phyloP scores from a whole-genome alignment of 192 early-diverging fungal species.

The Rhizoclosmatium globosum region DNA sequence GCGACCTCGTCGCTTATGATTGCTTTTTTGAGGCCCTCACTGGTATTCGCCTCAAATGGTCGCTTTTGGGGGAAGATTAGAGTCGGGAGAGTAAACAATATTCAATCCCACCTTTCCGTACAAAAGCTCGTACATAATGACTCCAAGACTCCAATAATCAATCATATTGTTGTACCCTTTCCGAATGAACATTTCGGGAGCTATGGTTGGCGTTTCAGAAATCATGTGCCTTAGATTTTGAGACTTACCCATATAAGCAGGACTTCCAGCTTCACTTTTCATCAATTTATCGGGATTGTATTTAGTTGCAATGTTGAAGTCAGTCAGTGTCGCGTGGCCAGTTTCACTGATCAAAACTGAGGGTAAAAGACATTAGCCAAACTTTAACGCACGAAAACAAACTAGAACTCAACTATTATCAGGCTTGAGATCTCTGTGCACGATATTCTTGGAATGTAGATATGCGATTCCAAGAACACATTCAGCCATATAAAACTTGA shows the following conservation, averaged over 20 bases:
- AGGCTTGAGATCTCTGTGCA: constrained; percentile 59
- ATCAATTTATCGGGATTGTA: constrained; percentile 71
- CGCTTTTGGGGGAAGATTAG: constrained; percentile 55
- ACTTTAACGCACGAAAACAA: constrained; percentile 65
- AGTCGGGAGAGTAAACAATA: neutral
- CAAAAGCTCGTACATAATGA: constrained; percentile 78
- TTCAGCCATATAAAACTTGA: constrained; percentile 55
- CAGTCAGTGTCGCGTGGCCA: constrained; percentile 91
- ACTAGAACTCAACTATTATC: constrained; percentile 57
- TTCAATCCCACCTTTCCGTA: constrained; percentile 71
- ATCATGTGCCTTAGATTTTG: neutral
- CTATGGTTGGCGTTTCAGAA: constrained; percentile 21
- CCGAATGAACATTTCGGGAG: constrained; percentile 56
- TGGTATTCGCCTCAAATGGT: constrained; percentile 80
- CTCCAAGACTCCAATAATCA: constrained; percentile 87
- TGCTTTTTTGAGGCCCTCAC: constrained; percentile 71
- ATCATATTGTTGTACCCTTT: constrained; percentile 60
- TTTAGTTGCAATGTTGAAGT: constrained; percentile 95
- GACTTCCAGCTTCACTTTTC: constrained; percentile 87
- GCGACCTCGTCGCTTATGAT: constrained; percentile 76
- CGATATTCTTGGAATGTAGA: constrained; percentile 54
- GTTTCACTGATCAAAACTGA: constrained; percentile 74
- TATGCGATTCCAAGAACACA: constrained; percentile 49
- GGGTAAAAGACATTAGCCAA: neutral
- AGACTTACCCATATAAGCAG: constrained; percentile 81